Evolutionary conservation across 176 grass and related monocot species (phyloP).

Genomic region (Eragrostis curvula): DNA sequence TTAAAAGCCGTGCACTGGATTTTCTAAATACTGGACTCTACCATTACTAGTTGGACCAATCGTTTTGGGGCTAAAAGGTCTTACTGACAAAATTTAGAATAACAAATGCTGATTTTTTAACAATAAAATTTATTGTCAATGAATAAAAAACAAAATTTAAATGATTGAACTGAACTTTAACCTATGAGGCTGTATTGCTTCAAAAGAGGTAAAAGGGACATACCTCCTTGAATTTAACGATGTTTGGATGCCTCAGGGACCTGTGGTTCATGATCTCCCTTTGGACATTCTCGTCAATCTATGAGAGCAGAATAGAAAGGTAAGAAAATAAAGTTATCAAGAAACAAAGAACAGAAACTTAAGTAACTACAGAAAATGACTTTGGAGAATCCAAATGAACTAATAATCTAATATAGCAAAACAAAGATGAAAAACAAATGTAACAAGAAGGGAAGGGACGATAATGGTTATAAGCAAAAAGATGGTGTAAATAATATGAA

Average conservation of each 20-base stretch:
- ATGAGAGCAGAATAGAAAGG: constrained; percentile 25
- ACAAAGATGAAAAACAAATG: background rate
- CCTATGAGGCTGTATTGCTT: constrained; percentile 9
- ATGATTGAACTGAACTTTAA: constrained; percentile 3
- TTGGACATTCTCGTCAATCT: constrained; percentile 99
- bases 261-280: constrained; percentile 99
- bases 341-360: constrained; percentile 18
- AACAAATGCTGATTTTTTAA: background rate
- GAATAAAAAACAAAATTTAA: too few species aligned
- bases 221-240: constrained; percentile 97
- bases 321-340: background rate
- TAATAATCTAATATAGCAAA: background rate
- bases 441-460: background rate
- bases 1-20: background rate
- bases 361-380: background rate
- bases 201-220: constrained; percentile 6
- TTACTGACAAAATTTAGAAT: background rate
- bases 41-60: background rate
- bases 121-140: background rate
- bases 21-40: background rate
- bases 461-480: background rate
- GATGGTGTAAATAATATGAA: background rate
- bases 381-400: constrained; percentile 1
- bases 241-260: constrained; percentile 90
- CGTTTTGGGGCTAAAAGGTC: background rate